Base-by-base conservation (phyloP, 2,329 filamentous ascomycete genomes). In the Diaporthe australafricana region DNA sequence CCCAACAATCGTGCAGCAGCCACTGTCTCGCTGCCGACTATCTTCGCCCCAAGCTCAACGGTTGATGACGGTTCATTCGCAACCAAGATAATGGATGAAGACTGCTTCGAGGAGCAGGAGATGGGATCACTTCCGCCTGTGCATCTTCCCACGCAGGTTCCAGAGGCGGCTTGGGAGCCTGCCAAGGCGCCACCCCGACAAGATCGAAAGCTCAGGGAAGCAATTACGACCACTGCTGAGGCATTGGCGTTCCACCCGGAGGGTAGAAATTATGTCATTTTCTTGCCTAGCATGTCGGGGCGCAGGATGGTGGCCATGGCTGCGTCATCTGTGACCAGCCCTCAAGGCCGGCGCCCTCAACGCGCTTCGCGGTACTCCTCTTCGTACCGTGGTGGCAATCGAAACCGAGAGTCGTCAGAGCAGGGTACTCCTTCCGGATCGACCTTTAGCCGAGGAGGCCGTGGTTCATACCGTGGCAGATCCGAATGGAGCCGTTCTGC, bases 61-160 rank as follows among this genome's bases (percentile, higher is more conserved):
- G 77, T 62, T 6, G 83, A 78, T 22, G 79, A 80, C 35, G 84
- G 83, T 60, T 84, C 86, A 38, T 79, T 87, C 25, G 86, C 85
- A 20, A 90, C 90, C 5, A 93, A 92, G 77, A 90, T 90, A 60
- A 92, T 94, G 82, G 92, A 93, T 7, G 93, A 94, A 74, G 91
- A 93, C 73, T 94, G 93, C 75, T 95, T 95, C 75, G 93, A 94
- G 78, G 92, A 94, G 77, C 92, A 93, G 77, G 92, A 95, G 79
- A 93, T 93, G 84, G 93, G 93, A 4, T 95, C 93, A 9, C 82
- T 94, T n/a, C 93, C 93, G 0, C 86, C 88, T 27, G 90, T 95
- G 30, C 88, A 88, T 69, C 83, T 95, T n/a, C 93, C 93, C 9
- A 85, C 87, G 57, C 87, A 87, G 70, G 87, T 87, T 5, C 91